Evolutionary conservation across 441 rosid genomes (phyloP).

Genomic region (Populus hybrid): DNA sequence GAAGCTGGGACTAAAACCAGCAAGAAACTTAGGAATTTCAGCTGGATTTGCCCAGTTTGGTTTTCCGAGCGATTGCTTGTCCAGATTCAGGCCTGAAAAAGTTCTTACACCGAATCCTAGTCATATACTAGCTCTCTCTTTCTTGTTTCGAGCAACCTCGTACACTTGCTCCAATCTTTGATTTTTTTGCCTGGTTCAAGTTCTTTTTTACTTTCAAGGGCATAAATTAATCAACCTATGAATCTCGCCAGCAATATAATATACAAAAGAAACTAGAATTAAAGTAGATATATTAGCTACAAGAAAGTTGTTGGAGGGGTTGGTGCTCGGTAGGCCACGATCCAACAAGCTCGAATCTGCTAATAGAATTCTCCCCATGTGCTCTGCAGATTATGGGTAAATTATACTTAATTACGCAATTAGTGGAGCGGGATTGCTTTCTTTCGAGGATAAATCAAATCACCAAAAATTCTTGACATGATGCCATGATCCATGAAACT

Average conservation of each 20-base stretch:
- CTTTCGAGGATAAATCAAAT: neutral
- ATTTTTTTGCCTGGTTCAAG: neutral
- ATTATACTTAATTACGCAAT: constrained; percentile 7
- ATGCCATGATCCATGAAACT: neutral
- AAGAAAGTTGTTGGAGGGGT: constrained; percentile 7
- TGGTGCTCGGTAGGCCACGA: neutral
- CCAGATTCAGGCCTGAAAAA: neutral
- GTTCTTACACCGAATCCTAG: neutral
- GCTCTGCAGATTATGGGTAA: neutral
- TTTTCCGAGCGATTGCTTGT: neutral
- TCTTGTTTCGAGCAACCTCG: neutral
- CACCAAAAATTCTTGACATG: neutral
- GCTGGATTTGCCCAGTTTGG: neutral
- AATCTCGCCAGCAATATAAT: constrained; percentile 11
- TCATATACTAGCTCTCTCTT: neutral
- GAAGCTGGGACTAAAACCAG: neutral
- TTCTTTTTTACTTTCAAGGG: neutral
- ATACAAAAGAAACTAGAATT: neutral
- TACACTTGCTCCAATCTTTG: neutral
- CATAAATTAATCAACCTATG: neutral
- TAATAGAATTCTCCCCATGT: neutral
- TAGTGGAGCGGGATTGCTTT: neutral
- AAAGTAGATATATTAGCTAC: neutral
- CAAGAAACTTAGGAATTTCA: neutral
- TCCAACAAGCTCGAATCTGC: neutral